These are phyloP conservation scores for Coniochaeta ligniaria DNA, from an alignment of 2,329 filamentous ascomycete species.

Conservation along the genomic window DNA sequence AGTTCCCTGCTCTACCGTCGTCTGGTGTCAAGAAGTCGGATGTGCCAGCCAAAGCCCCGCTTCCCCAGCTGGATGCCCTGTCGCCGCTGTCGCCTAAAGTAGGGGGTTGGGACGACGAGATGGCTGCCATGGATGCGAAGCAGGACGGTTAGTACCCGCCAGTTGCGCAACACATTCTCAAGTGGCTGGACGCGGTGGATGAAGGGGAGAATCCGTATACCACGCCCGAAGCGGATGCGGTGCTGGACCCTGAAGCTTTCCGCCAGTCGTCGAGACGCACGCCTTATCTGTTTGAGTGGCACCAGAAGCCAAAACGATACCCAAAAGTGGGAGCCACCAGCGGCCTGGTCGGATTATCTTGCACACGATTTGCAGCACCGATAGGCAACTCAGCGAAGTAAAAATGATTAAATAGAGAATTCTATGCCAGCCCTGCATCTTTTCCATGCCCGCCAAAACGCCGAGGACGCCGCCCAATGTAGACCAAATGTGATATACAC, in stretches of 20 bases:
- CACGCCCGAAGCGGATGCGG: not conserved
- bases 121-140: conserved; percentile 40
- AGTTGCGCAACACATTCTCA: not conserved
- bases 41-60: conserved; percentile 11
- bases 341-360: not conserved
- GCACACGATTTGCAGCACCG: not conserved
- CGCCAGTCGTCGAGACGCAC: too few species aligned
- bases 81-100: conserved; percentile 28
- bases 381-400: not conserved
- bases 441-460: not conserved
- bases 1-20: conserved; percentile 32
- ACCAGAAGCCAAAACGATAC: not conserved
- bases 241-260: not conserved
- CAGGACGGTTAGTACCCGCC: not conserved
- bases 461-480: conserved; percentile 5
- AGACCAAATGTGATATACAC: not conserved
- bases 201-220: not conserved
- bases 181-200: not conserved
- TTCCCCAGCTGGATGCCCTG: conserved; percentile 6
- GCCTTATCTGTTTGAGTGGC: not conserved
- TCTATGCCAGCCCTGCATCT: not conserved
- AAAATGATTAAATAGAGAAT: not conserved
- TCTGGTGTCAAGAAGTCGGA: conserved; percentile 15
- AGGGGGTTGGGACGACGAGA: conserved; percentile 52
- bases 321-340: not conserved